Base-by-base conservation (phyloP, 192 early-diverging fungal species). In the Rhizophagus prolifer region DNA sequence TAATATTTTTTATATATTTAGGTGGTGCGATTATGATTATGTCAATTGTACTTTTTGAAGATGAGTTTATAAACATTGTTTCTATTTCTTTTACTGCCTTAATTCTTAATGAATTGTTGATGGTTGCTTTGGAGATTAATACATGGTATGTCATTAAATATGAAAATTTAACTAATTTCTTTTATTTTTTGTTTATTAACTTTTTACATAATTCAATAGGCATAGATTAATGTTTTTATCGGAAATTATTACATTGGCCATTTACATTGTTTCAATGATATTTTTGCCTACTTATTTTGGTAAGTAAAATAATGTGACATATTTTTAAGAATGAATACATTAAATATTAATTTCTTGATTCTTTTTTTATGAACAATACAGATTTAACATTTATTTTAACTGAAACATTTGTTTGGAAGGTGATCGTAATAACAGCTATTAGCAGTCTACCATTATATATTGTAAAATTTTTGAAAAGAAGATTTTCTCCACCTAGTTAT, bases 31-130 rank as follows among this genome's bases (percentile, higher is more conserved):
- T 98, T 50, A 96, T 98, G 97, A 90, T 97, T 73, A 83, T 97
- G 73, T 94, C 96, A 9, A 94, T 96, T 70, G 91, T 93, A 86
- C 83, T 98, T 72, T 98, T 98, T 81, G 97, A 97, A 79, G 92
- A 95, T 78, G 93, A 98, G 80, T 97, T 98, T 80, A 89, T 97
- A 38, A 92, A 96, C 70, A 94, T 98, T 60, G 95, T 96, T 9
- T 94, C 94, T 12, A 98, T 98, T 65, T 94, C 94, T 3, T 98
- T 98, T 80, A 98, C 95, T 0, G 93, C 95, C 0, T 80, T 98
- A 65, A 94, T 98, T 41, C 88, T 97, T 64, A 98, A 98, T 79
- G 97, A 98, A 78, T 83, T 98, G 67, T 81, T 98, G 47, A 98
- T 98, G 97, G 97, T 98, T 8, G 94, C 95, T 1, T 75, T 97